These are phyloP conservation scores for Diaporthe australafricana DNA, from an alignment of 2,329 filamentous ascomycete genomes.

Conservation along the genomic window DNA sequence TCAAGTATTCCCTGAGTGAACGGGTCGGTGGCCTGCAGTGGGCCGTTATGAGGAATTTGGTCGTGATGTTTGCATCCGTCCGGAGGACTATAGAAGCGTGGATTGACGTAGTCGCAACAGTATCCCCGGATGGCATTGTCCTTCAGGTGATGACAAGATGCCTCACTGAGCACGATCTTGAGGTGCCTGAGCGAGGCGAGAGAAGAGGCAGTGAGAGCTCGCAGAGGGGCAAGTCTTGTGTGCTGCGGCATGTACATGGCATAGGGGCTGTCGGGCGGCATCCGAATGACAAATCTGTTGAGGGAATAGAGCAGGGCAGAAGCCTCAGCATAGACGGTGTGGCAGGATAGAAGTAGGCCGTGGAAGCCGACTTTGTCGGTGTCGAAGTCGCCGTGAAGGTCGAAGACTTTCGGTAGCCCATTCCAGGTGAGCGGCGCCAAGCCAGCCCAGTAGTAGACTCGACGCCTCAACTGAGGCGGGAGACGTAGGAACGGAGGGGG, in stretches of 20 bases:
- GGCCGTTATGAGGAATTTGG: background rate
- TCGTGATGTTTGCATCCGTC: background rate
- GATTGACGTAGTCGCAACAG: background rate
- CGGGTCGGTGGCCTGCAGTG: background rate
- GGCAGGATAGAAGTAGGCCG: background rate
- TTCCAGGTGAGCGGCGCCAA: background rate
- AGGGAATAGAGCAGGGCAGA: background rate
- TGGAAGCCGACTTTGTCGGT: background rate
- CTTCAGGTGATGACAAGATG: background rate
- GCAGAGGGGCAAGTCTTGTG: background rate
- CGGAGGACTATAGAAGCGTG: background rate
- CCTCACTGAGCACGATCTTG: background rate
- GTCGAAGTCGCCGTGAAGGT: conserved; percentile 7
- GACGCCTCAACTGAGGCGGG: background rate
- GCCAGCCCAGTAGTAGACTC: background rate
- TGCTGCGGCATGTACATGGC: background rate
- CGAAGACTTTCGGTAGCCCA: background rate
- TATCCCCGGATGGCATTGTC: no score
- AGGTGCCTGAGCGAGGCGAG: background rate
- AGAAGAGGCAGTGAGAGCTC: background rate
- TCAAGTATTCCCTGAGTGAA: background rate
- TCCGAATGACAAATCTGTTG: background rate
- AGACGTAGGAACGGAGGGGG: background rate
- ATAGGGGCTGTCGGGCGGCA: background rate
- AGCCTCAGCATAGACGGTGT: background rate